Conservation (phyloP, 352 stramenopile genomes). For the Globisporangium ultimum region DNA sequence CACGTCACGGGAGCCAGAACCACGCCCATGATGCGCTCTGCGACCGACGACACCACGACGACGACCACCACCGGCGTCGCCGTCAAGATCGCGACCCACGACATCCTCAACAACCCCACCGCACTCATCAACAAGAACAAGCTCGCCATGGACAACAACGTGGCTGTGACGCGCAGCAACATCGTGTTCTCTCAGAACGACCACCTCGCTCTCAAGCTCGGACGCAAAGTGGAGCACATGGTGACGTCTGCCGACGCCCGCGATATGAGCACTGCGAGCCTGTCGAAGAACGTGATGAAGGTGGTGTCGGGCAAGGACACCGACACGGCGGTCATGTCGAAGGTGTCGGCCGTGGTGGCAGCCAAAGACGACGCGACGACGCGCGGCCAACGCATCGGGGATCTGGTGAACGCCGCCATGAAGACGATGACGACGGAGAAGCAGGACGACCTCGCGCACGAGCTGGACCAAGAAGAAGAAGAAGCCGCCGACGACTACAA, state of each 20-base stretch:
- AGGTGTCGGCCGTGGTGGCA: too few species aligned
- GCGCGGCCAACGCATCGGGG: too few species aligned
- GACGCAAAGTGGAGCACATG: conserved; percentile 16
- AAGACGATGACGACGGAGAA: too few species aligned
- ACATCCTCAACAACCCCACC: conserved; percentile 23
- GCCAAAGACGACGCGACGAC: too few species aligned
- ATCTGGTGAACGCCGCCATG: too few species aligned
- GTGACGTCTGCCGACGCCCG: not conserved
- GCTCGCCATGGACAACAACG: conserved; percentile 29
- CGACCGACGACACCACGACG: too few species aligned
- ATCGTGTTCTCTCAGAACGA: conserved; percentile 31
- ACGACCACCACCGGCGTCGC: conserved; percentile 20
- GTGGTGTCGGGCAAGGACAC: conserved; percentile 12
- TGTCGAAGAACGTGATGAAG: conserved; percentile 15
- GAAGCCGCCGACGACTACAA: too few species aligned
- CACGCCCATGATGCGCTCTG: not conserved
- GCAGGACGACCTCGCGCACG: too few species aligned
- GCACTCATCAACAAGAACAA: conserved; percentile 37
- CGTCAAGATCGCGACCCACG: conserved; percentile 11
- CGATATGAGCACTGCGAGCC: conserved; percentile 2
- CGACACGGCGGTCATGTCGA: too few species aligned
- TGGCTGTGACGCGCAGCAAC: conserved; percentile 27
- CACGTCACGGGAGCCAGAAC: not conserved
- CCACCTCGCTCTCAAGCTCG: conserved; percentile 15
- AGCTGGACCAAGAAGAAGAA: too few species aligned